Evolutionary conservation across 2,329 filamentous ascomycete species (phyloP).

Genomic region (Allantophomopsis lycopodina): DNA sequence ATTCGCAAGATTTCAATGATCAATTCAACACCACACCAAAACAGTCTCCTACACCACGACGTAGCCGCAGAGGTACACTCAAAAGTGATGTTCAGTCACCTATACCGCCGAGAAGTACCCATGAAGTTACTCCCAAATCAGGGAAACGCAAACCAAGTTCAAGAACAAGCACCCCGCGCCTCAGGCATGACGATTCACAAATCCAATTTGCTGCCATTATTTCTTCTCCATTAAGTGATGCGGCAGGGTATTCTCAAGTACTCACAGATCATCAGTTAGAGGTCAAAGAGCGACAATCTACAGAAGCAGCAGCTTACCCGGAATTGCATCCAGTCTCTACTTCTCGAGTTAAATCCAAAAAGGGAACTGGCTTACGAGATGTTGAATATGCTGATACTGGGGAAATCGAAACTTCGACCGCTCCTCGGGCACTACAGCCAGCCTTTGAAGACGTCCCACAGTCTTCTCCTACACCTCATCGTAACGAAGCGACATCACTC

Average conservation of each 20-base stretch:
- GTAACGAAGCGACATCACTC: conserved; percentile 32
- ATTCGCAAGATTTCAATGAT: conserved; percentile 4
- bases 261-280: conserved; percentile 73
- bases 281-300: conserved; percentile 56
- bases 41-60: conserved; percentile 2
- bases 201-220: conserved; percentile 61
- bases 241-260: conserved; percentile 49
- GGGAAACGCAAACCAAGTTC: conserved; percentile 19
- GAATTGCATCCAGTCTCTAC: conserved; percentile 40
- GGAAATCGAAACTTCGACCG: conserved; percentile 5
- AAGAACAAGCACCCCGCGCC: conserved; percentile 29
- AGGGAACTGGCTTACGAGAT: conserved; percentile 2
- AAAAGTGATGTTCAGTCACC: conserved; percentile 7
- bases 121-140: conserved; percentile 18
- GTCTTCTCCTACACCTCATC: conserved; percentile 46
- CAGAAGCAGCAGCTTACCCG: conserved; percentile 50
- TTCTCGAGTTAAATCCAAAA: conserved; percentile 17
- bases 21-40: conserved; percentile 7
- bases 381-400: too few relatives aligned
- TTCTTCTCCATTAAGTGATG: conserved; percentile 36
- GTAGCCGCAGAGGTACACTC: conserved; percentile 6
- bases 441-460: conserved; percentile 24
- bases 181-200: conserved; percentile 72
- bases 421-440: conserved; percentile 9
- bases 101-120: conserved; percentile 7